Evolutionary conservation across 2,329 filamentous ascomycete genomes (phyloP).

Genomic region (Diaporthe destruens): DNA sequence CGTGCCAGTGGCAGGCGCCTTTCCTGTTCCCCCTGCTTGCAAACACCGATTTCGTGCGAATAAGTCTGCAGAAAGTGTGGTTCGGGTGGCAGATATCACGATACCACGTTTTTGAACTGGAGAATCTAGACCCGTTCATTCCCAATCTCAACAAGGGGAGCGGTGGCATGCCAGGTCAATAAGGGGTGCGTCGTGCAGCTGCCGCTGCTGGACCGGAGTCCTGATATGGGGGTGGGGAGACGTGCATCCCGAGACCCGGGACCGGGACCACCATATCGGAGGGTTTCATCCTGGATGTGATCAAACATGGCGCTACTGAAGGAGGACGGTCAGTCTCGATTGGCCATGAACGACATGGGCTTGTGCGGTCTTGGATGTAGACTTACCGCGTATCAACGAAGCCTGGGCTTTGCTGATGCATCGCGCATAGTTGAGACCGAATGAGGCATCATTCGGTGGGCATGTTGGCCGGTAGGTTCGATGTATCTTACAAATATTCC

Average conservation of each 20-base stretch:
- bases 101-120: too few species aligned
- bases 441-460: background rate
- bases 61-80: background rate
- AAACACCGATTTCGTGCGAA: background rate
- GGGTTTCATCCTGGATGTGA: background rate
- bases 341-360: background rate
- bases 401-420: background rate
- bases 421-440: background rate
- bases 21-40: background rate
- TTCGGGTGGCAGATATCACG: background rate
- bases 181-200: constrained; percentile 2
- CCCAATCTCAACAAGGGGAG: background rate
- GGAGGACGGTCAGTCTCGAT: background rate
- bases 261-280: constrained; percentile 19
- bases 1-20: background rate
- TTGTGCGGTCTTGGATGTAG: background rate
- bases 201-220: background rate
- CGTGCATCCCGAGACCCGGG: background rate
- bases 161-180: constrained; percentile 1
- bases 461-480: background rate
- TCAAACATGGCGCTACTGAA: background rate
- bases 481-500: background rate
- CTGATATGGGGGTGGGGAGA: constrained; percentile 29
- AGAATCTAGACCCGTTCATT: background rate
- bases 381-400: background rate